A percentile compares a stretch with the other conserved stretches of the same genome.
Conservation (phyloP, 2,329 filamentous ascomycete species). For the Botrytis paeoniae region DNA sequence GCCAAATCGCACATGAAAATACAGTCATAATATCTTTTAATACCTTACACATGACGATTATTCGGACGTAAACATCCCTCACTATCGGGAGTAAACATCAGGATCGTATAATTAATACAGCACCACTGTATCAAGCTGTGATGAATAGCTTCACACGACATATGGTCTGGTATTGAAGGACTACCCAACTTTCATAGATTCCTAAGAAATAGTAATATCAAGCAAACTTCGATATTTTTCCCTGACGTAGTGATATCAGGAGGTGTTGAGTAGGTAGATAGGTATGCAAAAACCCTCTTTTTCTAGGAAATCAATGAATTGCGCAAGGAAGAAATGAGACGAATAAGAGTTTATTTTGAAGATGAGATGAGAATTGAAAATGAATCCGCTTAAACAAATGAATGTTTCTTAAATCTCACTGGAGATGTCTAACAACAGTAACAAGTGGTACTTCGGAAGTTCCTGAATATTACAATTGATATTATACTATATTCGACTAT, state of each 20-base stretch:
- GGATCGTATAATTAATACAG: neutral
- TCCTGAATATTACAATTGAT: neutral
- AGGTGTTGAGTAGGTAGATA: neutral
- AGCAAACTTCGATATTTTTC: neutral
- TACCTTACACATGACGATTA: neutral
- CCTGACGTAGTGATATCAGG: neutral
- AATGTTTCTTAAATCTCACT: neutral
- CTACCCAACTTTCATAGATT: neutral
- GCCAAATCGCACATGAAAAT: neutral
- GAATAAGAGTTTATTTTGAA: neutral
- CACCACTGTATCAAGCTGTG: neutral
- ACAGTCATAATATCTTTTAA: neutral
- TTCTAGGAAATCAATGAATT: neutral
- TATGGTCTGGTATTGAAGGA: neutral
- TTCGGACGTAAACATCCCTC: neutral
- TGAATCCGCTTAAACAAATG: neutral
- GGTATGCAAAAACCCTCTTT: neutral
- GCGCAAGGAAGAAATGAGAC: neutral
- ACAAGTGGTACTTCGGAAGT: neutral
- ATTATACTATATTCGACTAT: neutral
- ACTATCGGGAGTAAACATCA: neutral
- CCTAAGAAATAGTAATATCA: neutral
- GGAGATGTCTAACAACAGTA: neutral
- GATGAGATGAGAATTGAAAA: neutral
- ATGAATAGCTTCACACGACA: neutral